phyloP scores from a whole-genome alignment of 805 yeast genomes.

The Kodamaea kakaduensis region DNA sequence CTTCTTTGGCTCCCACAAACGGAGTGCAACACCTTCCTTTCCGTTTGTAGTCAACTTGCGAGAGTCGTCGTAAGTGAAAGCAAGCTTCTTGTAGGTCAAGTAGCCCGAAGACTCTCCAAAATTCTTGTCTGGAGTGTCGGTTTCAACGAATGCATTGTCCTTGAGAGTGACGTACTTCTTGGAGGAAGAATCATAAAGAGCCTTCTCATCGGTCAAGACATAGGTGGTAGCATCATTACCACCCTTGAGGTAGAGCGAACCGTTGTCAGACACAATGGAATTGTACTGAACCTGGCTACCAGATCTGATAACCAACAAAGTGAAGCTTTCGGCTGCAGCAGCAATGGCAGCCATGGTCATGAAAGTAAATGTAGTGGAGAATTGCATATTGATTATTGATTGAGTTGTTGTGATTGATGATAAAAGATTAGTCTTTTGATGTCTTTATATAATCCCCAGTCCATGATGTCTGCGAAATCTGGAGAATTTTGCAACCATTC shows the following conservation, averaged over 20 bases:
- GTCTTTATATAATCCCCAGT: too few species aligned
- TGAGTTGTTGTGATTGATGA: not conserved
- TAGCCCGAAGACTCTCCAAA: conserved; percentile 13
- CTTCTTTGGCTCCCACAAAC: conserved; percentile 4
- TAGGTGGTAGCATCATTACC: conserved; percentile 13
- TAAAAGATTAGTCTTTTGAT: too few species aligned
- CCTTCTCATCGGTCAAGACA: conserved; percentile 21
- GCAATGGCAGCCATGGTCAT: conserved; percentile 20
- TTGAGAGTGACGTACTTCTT: conserved; percentile 16
- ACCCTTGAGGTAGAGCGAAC: conserved; percentile 12
- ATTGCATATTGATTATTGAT: conserved; percentile 15
- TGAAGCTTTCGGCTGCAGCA: conserved; percentile 20
- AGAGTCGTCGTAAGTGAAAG: not conserved
- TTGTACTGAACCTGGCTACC: conserved; percentile 16
- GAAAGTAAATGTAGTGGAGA: conserved; percentile 15
- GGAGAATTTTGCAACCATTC: too few species aligned
- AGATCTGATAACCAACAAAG: conserved; percentile 22
- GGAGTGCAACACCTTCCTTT: not conserved
- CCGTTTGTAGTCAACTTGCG: conserved; percentile 1
- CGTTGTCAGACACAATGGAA: conserved; percentile 11
- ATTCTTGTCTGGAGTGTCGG: conserved; percentile 9
- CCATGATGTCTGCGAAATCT: too few species aligned
- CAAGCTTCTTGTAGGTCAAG: conserved; percentile 9
- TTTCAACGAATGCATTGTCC: conserved; percentile 6
- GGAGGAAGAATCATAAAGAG: conserved; percentile 18